phyloP scores from a whole-genome alignment of 2,329 filamentous ascomycete genomes.

The Aspergillus ustus region DNA sequence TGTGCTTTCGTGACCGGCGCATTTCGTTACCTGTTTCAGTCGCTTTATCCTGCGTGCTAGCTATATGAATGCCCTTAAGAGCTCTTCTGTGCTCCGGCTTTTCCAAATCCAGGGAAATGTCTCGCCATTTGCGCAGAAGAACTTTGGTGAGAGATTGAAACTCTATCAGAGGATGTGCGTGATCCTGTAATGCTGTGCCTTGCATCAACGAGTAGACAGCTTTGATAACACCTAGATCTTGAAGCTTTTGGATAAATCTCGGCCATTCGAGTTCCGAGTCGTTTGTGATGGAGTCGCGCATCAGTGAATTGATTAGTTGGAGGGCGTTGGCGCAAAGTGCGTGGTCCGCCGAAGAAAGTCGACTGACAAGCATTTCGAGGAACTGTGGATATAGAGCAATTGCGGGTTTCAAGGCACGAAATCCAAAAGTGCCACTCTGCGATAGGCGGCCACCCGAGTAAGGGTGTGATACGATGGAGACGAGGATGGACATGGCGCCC shows the following conservation, averaged over 20 bases:
- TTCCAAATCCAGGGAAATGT: constrained; percentile 82
- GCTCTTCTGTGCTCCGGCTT: constrained; percentile 85
- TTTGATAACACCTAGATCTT: constrained; percentile 90
- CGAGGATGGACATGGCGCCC: constrained; percentile 94
- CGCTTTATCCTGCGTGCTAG: constrained; percentile 61
- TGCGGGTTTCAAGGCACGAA: constrained; percentile 87
- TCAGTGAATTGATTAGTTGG: constrained; percentile 92
- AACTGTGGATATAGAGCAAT: constrained; percentile 92
- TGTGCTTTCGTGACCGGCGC: constrained; percentile 72
- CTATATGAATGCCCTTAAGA: constrained; percentile 81
- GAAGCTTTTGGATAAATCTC: constrained; percentile 89
- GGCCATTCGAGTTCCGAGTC: constrained; percentile 86
- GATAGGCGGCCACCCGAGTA: constrained; percentile 59
- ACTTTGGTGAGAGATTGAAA: constrained; percentile 93
- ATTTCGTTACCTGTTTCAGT: constrained; percentile 44
- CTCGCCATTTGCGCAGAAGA: constrained; percentile 83
- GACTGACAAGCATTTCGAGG: constrained; percentile 88
- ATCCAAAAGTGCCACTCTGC: constrained; percentile 74
- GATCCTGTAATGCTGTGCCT: constrained; percentile 85
- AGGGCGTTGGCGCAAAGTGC: constrained; percentile 93
- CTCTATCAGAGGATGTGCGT: constrained; percentile 86
- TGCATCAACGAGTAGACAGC: constrained; percentile 94
- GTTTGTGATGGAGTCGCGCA: constrained; percentile 84
- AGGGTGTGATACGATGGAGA: constrained; percentile 88
- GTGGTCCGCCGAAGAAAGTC: constrained; percentile 92